Conservation (phyloP, 495 filamentous ascomycete species). For the Evansstolkia leycettana region DNA sequence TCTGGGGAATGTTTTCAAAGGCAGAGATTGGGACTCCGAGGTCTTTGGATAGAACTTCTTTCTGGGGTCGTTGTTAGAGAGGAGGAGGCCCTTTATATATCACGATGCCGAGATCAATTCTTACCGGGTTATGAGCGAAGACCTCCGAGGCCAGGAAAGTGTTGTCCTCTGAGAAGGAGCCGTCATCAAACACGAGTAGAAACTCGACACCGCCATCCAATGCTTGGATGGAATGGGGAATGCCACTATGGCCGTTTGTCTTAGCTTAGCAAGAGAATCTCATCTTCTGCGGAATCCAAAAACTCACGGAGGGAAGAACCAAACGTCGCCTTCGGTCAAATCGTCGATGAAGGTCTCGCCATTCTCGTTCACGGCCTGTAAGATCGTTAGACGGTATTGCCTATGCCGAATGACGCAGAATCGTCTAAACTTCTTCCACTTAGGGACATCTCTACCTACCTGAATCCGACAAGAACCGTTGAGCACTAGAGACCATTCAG, state of each 20-base stretch:
- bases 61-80: constrained; percentile 12
- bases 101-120: neutral
- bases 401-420: too few relatives aligned
- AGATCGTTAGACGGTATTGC: constrained; percentile 10
- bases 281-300: neutral
- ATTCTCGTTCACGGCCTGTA: constrained; percentile 46
- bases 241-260: constrained; percentile 22
- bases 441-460: too few relatives aligned
- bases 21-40: constrained; percentile 40
- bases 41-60: constrained; percentile 52
- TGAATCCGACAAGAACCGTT: constrained; percentile 50
- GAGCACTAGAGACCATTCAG: constrained; percentile 54
- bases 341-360: constrained; percentile 57
- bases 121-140: constrained; percentile 42
- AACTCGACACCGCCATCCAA: constrained; percentile 55
- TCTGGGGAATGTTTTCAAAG: constrained; percentile 45
- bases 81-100: neutral
- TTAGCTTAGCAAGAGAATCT: constrained; percentile 1
- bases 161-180: constrained; percentile 54
- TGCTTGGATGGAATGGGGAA: constrained; percentile 58
- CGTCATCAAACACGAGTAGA: constrained; percentile 58
- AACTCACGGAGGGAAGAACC: constrained; percentile 50
- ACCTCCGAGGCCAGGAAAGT: constrained; percentile 58
- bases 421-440: too few relatives aligned
- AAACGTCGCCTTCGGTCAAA: constrained; percentile 53